These are phyloP conservation scores for Neonectria neomacrospora DNA, from an alignment of 2,329 filamentous ascomycete genomes.

Conservation along the genomic window DNA sequence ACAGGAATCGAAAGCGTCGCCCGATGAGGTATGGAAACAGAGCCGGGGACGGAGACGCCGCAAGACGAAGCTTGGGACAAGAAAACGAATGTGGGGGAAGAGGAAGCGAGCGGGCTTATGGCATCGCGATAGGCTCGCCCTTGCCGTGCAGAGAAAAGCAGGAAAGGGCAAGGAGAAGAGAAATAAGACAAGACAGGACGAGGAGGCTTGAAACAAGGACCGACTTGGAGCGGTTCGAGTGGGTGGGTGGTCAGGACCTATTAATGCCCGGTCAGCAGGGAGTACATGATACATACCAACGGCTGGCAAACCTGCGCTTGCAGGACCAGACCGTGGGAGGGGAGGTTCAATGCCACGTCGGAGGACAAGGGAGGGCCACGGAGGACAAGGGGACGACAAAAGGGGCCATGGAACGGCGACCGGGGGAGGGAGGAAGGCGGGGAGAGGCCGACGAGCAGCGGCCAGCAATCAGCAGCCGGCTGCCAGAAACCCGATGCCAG, in stretches of 20 bases:
- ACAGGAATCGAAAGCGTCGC: conserved; percentile 27
- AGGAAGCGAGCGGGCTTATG: conserved; percentile 38
- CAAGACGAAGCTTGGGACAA: conserved; percentile 28
- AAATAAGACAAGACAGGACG: conserved; percentile 31
- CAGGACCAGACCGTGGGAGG: conserved; percentile 39
- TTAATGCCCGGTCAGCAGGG: conserved; percentile 44
- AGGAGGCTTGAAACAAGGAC: conserved; percentile 45
- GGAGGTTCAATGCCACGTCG: conserved; percentile 45
- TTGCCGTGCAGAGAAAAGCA: conserved; percentile 32
- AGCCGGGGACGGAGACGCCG: neutral
- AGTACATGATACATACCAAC: conserved; percentile 40
- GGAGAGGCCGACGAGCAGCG: conserved; percentile 9
- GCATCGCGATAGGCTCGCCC: conserved; percentile 42
- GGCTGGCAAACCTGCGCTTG: conserved; percentile 39
- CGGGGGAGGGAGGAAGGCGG: conserved; percentile 32
- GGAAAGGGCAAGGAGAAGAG: conserved; percentile 36
- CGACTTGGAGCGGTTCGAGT: conserved; percentile 34
- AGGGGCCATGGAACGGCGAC: conserved; percentile 34
- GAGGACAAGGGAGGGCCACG: conserved; percentile 42
- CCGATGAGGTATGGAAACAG: conserved; percentile 17
- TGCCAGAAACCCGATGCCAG: conserved; percentile 21
- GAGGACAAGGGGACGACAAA: conserved; percentile 35
- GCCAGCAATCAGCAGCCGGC: too few relatives aligned
- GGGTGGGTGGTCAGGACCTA: conserved; percentile 41
- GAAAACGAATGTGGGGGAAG: conserved; percentile 40